Percentiles rank a stretch among this genome's conserved stretches.
Conservation (phyloP, 1,139 yeast species). For the Kodamaea plutei region DNA sequence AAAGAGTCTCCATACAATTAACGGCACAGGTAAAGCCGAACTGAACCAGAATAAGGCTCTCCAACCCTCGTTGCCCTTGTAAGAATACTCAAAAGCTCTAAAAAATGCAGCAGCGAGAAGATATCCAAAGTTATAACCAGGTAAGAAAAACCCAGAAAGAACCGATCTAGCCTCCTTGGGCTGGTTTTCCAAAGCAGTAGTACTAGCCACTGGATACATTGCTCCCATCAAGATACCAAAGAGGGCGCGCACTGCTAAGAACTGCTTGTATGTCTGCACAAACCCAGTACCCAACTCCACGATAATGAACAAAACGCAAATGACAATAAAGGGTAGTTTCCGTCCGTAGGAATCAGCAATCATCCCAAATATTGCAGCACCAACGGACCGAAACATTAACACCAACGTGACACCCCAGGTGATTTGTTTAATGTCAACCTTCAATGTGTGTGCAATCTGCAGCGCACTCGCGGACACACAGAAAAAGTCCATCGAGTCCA, state of each 20-base stretch:
- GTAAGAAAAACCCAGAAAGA: slow-evolving; percentile 64
- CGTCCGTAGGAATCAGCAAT: slow-evolving; percentile 68
- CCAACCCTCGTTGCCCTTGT: slow-evolving; percentile 52
- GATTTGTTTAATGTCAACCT: slow-evolving; percentile 47
- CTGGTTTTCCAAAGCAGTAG: slow-evolving; percentile 65
- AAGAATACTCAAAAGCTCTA: slow-evolving; percentile 53
- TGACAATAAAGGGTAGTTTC: slow-evolving; percentile 62
- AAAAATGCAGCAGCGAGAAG: slow-evolving; percentile 60
- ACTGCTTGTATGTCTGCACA: slow-evolving; percentile 57
- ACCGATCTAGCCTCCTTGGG: slow-evolving; percentile 62
- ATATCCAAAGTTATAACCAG: slow-evolving; percentile 73
- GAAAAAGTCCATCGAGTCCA: slow-evolving; percentile 79
- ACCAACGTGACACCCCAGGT: slow-evolving; percentile 83
- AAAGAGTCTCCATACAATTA: slow-evolving; percentile 49
- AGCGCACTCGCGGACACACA: slow-evolving; percentile 60
- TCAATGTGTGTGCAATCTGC: slow-evolving; percentile 50
- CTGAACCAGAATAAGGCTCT: slow-evolving; percentile 78
- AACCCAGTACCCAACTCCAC: slow-evolving; percentile 74
- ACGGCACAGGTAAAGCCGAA: slow-evolving; percentile 61
- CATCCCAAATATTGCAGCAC: slow-evolving; percentile 67
- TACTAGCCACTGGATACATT: slow-evolving; percentile 62
- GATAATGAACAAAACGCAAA: slow-evolving; percentile 49
- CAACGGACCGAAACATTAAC: slow-evolving; percentile 75
- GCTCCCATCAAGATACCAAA: slow-evolving; percentile 74
- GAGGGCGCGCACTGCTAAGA: slow-evolving; percentile 64